These are phyloP conservation scores for Candida koratica DNA, from an alignment of 805 yeast genomes.

Conservation along the genomic window DNA sequence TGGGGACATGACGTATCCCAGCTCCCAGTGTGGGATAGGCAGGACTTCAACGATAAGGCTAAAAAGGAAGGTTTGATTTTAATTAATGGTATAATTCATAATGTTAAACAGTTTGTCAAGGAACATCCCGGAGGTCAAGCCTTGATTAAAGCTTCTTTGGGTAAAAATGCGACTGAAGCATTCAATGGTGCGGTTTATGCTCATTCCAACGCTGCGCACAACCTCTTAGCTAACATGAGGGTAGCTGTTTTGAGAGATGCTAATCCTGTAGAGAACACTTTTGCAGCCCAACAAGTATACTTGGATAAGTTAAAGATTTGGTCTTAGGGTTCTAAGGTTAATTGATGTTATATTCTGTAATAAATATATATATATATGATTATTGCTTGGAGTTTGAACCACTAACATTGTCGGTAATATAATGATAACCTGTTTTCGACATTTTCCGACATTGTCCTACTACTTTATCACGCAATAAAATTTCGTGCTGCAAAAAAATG, in stretches of 20 bases:
- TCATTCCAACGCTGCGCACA: slow-evolving; percentile 84
- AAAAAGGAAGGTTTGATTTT: slow-evolving; percentile 59
- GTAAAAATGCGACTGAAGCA: slow-evolving; percentile 80
- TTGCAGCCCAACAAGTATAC: slow-evolving; percentile 45
- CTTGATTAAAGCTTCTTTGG: slow-evolving; percentile 62
- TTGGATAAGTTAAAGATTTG: slow-evolving; percentile 29
- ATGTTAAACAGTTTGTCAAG: slow-evolving; percentile 60
- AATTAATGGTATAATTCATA: slow-evolving; percentile 76
- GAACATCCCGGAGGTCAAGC: slow-evolving; percentile 88
- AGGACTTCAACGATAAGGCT: slow-evolving; percentile 51
- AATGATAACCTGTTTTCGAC: no score
- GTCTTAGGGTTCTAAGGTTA: slow-evolving; percentile 3
- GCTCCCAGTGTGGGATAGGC: slow-evolving; percentile 72
- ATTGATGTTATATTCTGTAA: no score
- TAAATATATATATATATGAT: no score
- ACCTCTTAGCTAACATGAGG: slow-evolving; percentile 76
- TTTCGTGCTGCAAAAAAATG: slow-evolving; percentile 6
- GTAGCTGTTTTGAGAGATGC: slow-evolving; percentile 73
- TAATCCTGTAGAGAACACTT: slow-evolving; percentile 53
- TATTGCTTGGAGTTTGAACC: no score
- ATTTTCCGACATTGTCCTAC: not conserved
- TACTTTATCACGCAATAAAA: slow-evolving; percentile 4
- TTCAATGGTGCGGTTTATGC: slow-evolving; percentile 85
- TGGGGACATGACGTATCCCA: slow-evolving; percentile 71
- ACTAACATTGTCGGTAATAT: no score